These are phyloP conservation scores for Porpolomopsis calyptriformis DNA, from an alignment of 768 basidiomycete species.

Conservation along the genomic window DNA sequence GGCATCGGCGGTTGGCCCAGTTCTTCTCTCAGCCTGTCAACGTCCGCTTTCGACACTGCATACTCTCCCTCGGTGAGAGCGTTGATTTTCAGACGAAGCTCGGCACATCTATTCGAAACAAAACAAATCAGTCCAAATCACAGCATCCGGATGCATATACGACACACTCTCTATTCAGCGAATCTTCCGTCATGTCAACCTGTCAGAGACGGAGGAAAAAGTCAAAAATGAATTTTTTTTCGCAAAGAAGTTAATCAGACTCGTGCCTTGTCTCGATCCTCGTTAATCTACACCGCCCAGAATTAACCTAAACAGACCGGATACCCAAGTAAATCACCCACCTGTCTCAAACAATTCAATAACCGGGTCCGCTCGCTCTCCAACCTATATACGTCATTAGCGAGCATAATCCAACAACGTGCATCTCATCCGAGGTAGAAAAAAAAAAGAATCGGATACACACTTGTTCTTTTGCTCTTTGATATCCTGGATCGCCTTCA, in stretches of 20 bases:
- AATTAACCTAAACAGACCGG: conserved; percentile 3
- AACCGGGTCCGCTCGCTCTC: conserved; percentile 68
- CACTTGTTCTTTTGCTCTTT: conserved; percentile 82
- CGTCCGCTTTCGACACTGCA: conserved; percentile 59
- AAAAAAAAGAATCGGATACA: not conserved
- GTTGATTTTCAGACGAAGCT: conserved; percentile 58
- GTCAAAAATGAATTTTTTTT: not conserved
- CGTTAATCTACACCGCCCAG: conserved; percentile 46
- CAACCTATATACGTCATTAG: conserved; percentile 37
- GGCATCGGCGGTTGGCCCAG: conserved; percentile 69
- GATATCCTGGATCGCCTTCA: conserved; percentile 68
- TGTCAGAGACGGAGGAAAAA: conserved; percentile 23
- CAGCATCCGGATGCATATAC: not conserved
- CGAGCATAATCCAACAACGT: too few relatives aligned
- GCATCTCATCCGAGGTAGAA: too few relatives aligned
- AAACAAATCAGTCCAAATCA: not conserved
- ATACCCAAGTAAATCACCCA: conserved; percentile 20
- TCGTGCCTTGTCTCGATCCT: conserved; percentile 63
- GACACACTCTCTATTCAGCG: conserved; percentile 56
- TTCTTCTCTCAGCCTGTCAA: conserved; percentile 64
- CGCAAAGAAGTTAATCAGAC: not conserved
- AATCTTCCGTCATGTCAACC: conserved; percentile 61
- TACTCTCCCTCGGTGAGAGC: conserved; percentile 69
- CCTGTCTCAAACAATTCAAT: conserved; percentile 60
- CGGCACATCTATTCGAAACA: conserved; percentile 38